Percentiles rank a stretch among this genome's conserved stretches.
These are phyloP conservation scores for Yarrowia divulgata DNA, from an alignment of 805 yeast species.

Conservation along the genomic window DNA sequence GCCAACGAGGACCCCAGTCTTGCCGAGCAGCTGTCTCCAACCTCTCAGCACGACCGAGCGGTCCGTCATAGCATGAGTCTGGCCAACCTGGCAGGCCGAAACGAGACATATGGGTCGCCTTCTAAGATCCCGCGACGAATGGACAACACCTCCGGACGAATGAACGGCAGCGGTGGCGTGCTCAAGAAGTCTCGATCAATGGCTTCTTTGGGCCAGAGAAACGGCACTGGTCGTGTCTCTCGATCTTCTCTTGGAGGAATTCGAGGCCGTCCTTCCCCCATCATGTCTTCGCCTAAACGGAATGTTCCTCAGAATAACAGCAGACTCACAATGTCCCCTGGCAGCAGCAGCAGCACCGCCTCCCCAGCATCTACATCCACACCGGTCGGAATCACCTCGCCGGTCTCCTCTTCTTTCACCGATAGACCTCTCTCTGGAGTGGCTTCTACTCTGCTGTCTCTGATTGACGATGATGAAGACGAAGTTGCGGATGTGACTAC, in stretches of 20 bases:
- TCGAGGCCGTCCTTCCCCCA: conserved; percentile 28
- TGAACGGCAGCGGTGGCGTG: neutral
- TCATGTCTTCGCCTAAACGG: neutral
- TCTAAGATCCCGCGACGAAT: conserved; percentile 17
- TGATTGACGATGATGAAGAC: conserved; percentile 31
- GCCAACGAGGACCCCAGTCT: conserved; percentile 22
- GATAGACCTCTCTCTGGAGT: conserved; percentile 15
- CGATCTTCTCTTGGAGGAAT: conserved; percentile 23
- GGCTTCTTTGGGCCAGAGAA: neutral
- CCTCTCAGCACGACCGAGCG: neutral
- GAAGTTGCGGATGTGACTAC: neutral
- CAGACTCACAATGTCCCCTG: neutral
- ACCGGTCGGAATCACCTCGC: neutral
- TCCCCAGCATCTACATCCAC: neutral
- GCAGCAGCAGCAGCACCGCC: neutral
- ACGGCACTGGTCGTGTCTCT: neutral
- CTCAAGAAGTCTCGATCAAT: conserved; percentile 18
- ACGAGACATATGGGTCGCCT: conserved; percentile 1
- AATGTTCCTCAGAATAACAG: too few relatives aligned
- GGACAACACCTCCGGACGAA: neutral
- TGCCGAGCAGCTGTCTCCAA: conserved; percentile 5
- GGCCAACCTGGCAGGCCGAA: conserved; percentile 22
- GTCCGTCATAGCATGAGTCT: conserved; percentile 30
- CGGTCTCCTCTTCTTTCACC: neutral
- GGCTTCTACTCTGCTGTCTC: conserved; percentile 28